phyloP scores from a whole-genome alignment of 2,329 filamentous ascomycete species.

The Aspergillus brasiliensis region DNA sequence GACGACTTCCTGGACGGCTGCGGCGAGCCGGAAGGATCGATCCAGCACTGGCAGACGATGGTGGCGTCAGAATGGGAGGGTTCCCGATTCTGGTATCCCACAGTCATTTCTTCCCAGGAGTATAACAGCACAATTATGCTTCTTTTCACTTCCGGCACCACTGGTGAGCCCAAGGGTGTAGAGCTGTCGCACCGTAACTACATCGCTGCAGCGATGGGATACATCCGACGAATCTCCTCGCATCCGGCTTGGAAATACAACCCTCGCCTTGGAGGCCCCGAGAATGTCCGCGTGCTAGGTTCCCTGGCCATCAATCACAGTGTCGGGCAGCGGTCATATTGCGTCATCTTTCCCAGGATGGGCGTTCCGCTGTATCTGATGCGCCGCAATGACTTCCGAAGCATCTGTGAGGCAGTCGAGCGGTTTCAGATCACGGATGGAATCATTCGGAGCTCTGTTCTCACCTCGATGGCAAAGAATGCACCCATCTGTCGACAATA shows the following conservation, averaged over 20 bases:
- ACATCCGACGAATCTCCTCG: not conserved
- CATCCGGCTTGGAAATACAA: not conserved
- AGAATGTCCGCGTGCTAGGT: not conserved
- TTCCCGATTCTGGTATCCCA: not conserved
- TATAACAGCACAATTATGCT: not conserved
- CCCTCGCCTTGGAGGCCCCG: not conserved
- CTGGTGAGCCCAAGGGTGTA: not conserved
- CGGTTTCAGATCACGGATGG: not conserved
- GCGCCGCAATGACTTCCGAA: not conserved
- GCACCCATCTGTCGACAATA: not conserved
- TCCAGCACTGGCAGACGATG: not conserved
- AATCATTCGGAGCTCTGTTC: not conserved
- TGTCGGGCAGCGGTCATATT: not conserved
- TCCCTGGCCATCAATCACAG: not conserved
- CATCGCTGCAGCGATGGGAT: not conserved
- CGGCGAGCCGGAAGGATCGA: not conserved
- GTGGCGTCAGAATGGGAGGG: not conserved
- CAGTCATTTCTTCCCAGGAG: not conserved
- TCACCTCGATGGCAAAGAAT: not conserved
- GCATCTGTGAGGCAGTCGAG: not conserved
- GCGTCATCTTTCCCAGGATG: not conserved
- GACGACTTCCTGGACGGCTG: not conserved
- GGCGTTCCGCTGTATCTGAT: not conserved
- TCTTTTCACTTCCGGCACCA: not conserved
- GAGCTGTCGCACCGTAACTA: not conserved